phyloP scores from a whole-genome alignment of 2,329 filamentous ascomycete species.

The Fusarium nematophilum region DNA sequence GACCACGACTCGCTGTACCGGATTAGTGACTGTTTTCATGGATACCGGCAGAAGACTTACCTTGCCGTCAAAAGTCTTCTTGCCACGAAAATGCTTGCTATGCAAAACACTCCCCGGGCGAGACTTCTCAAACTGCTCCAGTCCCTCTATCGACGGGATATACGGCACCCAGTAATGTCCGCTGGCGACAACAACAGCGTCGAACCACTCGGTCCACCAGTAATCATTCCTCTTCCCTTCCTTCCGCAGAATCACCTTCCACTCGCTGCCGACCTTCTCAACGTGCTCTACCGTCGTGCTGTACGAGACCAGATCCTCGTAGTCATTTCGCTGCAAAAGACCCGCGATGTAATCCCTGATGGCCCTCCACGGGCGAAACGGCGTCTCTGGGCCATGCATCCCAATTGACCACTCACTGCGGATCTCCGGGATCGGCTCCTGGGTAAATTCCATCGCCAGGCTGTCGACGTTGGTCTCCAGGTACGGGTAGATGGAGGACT shows the following conservation, averaged over 20 bases:
- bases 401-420: slow-evolving; percentile 45
- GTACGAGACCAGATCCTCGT: slow-evolving; percentile 64
- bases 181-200: slow-evolving; percentile 69
- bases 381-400: slow-evolving; percentile 66
- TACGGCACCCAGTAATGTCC: slow-evolving; percentile 72
- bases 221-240: slow-evolving; percentile 57
- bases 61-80: slow-evolving; percentile 58
- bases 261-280: slow-evolving; percentile 62
- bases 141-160: slow-evolving; percentile 60
- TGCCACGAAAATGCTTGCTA: slow-evolving; percentile 64
- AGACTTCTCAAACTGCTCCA: slow-evolving; percentile 58
- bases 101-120: slow-evolving; percentile 64
- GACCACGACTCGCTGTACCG: slow-evolving; percentile 64
- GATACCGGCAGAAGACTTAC: slow-evolving; percentile 41
- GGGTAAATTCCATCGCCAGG: slow-evolving; percentile 69
- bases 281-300: slow-evolving; percentile 71
- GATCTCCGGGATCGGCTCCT: slow-evolving; percentile 62
- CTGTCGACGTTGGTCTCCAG: slow-evolving; percentile 74
- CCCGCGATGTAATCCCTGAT: slow-evolving; percentile 65
- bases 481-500: slow-evolving; percentile 70
- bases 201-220: slow-evolving; percentile 73
- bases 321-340: slow-evolving; percentile 63
- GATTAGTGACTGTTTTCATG: background rate
- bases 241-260: slow-evolving; percentile 61
- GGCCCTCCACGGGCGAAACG: slow-evolving; percentile 70